Conservation (phyloP, 345 rosid species). For the Eucalyptus polybractea region DNA sequence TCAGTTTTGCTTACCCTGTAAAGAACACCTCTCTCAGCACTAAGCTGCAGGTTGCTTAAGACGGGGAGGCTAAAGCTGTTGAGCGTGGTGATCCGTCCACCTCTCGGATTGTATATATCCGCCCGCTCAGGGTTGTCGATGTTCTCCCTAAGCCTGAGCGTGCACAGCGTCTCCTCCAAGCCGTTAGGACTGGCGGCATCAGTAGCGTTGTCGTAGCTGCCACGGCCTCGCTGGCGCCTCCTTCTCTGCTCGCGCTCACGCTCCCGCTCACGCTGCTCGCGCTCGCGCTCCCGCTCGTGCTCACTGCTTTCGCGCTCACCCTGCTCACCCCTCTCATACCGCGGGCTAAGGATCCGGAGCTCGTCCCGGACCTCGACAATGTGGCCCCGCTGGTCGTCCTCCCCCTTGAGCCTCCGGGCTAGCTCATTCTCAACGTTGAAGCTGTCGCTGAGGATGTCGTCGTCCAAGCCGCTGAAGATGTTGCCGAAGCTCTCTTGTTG, state of each 20-base stretch:
- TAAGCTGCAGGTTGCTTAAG: slow-evolving; percentile 33
- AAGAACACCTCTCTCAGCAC: slow-evolving; percentile 35
- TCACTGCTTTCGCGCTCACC: no score
- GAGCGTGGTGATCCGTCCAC: slow-evolving; percentile 39
- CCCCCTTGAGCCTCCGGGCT: slow-evolving; percentile 26
- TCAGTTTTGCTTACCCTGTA: slow-evolving; percentile 3
- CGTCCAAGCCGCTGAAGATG: slow-evolving; percentile 28
- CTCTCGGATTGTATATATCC: slow-evolving; percentile 45
- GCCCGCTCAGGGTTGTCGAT: slow-evolving; percentile 32
- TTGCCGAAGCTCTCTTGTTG: slow-evolving; percentile 3
- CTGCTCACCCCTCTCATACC: background rate
- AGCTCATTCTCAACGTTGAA: slow-evolving; percentile 26
- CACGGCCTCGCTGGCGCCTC: background rate
- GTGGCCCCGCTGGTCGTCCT: slow-evolving; percentile 34
- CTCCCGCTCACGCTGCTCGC: background rate
- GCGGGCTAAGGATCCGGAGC: slow-evolving; percentile 13
- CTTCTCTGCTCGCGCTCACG: background rate
- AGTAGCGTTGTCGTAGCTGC: background rate
- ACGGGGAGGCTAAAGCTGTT: slow-evolving; percentile 45
- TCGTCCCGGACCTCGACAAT: slow-evolving; percentile 23
- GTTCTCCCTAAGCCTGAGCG: slow-evolving; percentile 25
- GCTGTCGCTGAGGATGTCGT: slow-evolving; percentile 16
- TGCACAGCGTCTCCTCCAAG: slow-evolving; percentile 49
- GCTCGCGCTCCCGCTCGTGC: no score
- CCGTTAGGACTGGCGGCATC: slow-evolving; percentile 16